phyloP scores from a whole-genome alignment of 2,329 filamentous ascomycete genomes.

The Pezicula neosporulosa region DNA sequence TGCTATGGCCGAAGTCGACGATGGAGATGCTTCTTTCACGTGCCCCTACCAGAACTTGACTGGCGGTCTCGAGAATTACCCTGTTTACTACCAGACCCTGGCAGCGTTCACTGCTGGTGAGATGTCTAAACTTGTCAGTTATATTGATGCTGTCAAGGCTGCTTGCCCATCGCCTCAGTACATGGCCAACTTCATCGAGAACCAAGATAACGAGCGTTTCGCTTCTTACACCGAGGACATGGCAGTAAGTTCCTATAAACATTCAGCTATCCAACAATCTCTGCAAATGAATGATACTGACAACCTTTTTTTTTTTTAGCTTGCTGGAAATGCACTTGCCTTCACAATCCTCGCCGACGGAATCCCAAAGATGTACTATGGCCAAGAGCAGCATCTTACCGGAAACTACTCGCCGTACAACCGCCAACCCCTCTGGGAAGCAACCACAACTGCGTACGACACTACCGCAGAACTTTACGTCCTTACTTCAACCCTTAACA shows the following conservation, averaged over 20 bases:
- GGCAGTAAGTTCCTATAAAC: constrained; percentile 3
- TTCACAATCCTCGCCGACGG: constrained; percentile 60
- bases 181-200: too few species aligned
- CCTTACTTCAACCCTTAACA: constrained; percentile 45
- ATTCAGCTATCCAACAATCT: too few species aligned
- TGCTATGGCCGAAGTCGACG: constrained; percentile 41
- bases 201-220: too few species aligned
- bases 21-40: constrained; percentile 32
- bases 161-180: background rate
- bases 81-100: too few species aligned
- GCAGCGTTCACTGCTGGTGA: too few species aligned
- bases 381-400: constrained; percentile 59
- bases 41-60: constrained; percentile 41
- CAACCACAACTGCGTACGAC: constrained; percentile 40
- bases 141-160: background rate
- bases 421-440: constrained; percentile 54
- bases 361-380: constrained; percentile 63
- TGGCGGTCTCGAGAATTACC: constrained; percentile 42
- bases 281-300: too few species aligned
- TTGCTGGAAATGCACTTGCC: constrained; percentile 58
- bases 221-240: constrained; percentile 13
- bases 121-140: too few species aligned
- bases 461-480: constrained; percentile 44
- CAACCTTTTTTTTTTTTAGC: constrained; percentile 9
- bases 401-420: constrained; percentile 44